phyloP scores from a whole-genome alignment of 306 rosid species.

The Rosa multiflora region DNA sequence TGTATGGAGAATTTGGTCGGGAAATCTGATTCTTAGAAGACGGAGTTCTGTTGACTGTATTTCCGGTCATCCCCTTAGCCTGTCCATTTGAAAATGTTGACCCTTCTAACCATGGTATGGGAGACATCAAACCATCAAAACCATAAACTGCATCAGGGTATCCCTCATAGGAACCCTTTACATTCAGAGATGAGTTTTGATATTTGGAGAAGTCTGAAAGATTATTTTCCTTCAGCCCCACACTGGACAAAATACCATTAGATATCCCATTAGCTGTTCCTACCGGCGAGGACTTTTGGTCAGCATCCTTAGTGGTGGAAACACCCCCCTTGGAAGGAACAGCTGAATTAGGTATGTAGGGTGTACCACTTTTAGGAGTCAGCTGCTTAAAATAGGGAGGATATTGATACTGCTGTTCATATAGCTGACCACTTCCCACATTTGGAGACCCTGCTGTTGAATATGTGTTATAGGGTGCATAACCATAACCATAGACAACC shows the following conservation, averaged over 20 bases:
- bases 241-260: slow-evolving; percentile 43
- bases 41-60: slow-evolving; percentile 44
- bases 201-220: slow-evolving; percentile 34
- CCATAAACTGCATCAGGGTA: slow-evolving; percentile 73
- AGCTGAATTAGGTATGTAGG: slow-evolving; percentile 35
- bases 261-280: slow-evolving; percentile 59
- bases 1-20: slow-evolving; percentile 66
- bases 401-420: slow-evolving; percentile 93
- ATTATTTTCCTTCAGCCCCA: slow-evolving; percentile 50
- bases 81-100: slow-evolving; percentile 76
- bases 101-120: slow-evolving; percentile 66
- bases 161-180: slow-evolving; percentile 44
- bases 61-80: slow-evolving; percentile 49
- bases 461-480: slow-evolving; percentile 80
- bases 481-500: slow-evolving; percentile 89
- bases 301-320: slow-evolving; percentile 57
- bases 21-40: slow-evolving; percentile 67
- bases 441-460: slow-evolving; percentile 89
- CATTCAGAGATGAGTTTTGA: slow-evolving; percentile 36
- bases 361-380: slow-evolving; percentile 65
- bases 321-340: slow-evolving; percentile 56
- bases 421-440: slow-evolving; percentile 81
- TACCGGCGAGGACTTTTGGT: slow-evolving; percentile 60
- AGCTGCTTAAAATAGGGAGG: slow-evolving; percentile 83
- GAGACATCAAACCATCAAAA: slow-evolving; percentile 59